These are phyloP conservation scores for Flaveria brownii DNA, from an alignment of 129 eudicot genomes.

Conservation along the genomic window DNA sequence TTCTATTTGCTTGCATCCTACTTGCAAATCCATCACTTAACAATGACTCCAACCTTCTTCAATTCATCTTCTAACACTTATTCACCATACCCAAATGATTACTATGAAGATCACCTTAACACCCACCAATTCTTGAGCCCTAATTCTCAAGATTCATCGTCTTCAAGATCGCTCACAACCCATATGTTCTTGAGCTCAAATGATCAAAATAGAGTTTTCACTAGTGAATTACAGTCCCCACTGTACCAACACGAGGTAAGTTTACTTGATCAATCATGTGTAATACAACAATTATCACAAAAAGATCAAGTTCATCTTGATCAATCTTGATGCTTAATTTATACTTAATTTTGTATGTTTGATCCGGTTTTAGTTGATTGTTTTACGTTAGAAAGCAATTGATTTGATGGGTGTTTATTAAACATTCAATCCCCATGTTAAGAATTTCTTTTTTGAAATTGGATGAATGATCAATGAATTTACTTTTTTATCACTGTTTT, in stretches of 20 bases:
- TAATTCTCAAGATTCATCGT: conserved; percentile 42
- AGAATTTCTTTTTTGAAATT: neutral
- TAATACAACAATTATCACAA: neutral
- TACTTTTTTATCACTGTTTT: conserved; percentile 19
- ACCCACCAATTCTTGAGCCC: conserved; percentile 40
- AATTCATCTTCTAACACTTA: conserved; percentile 35
- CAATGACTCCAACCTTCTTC: conserved; percentile 48
- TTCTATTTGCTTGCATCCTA: conserved; percentile 35
- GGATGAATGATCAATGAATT: neutral
- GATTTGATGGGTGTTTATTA: neutral
- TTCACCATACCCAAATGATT: conserved; percentile 42
- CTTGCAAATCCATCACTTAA: conserved; percentile 12
- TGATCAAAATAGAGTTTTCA: conserved; percentile 38
- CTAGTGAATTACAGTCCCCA: conserved; percentile 21
- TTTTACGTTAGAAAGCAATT: neutral
- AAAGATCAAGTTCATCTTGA: neutral
- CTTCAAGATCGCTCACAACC: conserved; percentile 41
- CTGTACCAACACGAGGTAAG: conserved; percentile 43
- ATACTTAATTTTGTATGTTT: neutral
- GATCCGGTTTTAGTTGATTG: neutral
- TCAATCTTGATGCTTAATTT: neutral
- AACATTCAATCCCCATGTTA: neutral
- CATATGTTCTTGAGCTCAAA: conserved; percentile 49
- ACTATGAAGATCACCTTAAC: conserved; percentile 38
- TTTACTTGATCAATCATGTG: neutral